Evolutionary conservation across 2,329 filamentous ascomycete genomes (phyloP).

Genomic region (Phaeosphaeriaceae sp.): DNA sequence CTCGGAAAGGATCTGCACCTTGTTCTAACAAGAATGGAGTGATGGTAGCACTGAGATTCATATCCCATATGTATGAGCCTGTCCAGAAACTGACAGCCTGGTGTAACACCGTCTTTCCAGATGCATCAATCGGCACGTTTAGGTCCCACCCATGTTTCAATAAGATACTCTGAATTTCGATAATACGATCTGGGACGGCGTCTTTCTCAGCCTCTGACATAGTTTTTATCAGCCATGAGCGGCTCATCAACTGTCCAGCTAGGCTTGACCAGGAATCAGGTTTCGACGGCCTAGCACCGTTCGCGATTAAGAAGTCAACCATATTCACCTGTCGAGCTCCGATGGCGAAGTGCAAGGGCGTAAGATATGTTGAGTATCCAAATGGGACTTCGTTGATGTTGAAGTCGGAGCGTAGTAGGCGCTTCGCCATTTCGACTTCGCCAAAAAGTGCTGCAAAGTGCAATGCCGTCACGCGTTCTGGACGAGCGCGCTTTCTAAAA

Average conservation of each 20-base stretch:
- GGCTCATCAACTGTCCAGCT: constrained; percentile 26
- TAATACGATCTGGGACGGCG: constrained; percentile 16
- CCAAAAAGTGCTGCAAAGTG: constrained; percentile 35
- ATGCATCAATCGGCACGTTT: constrained; percentile 18
- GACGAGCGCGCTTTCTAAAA: constrained; percentile 22
- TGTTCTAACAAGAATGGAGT: constrained; percentile 22
- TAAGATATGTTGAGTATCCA: constrained; percentile 26
- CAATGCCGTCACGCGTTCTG: constrained; percentile 30
- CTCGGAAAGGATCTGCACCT: constrained; percentile 20
- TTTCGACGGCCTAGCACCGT: constrained; percentile 22
- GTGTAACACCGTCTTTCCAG: constrained; percentile 25
- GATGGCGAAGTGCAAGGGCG: constrained; percentile 29
- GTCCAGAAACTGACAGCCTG: constrained; percentile 33
- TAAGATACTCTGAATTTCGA: constrained; percentile 20
- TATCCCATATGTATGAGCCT: constrained; percentile 26
- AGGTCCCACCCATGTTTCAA: constrained; percentile 26
- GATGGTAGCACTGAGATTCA: constrained; percentile 18
- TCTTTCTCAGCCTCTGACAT: constrained; percentile 26
- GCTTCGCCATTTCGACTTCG: constrained; percentile 30
- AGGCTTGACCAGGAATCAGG: constrained; percentile 30
- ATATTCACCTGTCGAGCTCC: constrained; percentile 31
- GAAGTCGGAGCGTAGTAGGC: constrained; percentile 20
- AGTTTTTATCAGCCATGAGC: constrained; percentile 31
- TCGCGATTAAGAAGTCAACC: constrained; percentile 25
- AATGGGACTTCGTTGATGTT: constrained; percentile 32